Base-by-base conservation (phyloP, 2,329 filamentous ascomycete genomes). In the Aspergillus jensenii region DNA sequence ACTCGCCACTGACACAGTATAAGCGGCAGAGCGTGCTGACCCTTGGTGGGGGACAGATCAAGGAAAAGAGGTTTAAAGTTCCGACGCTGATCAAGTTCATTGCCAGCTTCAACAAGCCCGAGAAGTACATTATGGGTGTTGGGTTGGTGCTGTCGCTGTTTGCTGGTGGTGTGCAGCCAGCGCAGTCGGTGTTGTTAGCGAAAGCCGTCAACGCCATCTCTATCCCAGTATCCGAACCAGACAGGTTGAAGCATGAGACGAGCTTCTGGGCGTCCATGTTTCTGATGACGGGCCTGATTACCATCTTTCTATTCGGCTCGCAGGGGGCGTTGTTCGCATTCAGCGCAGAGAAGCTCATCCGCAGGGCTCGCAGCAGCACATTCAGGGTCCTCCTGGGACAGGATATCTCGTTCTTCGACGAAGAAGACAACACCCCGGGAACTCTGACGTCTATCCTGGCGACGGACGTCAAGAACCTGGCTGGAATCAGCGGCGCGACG, bases 221-320 rank as follows among this genome's bases (percentile, higher is more conserved):
- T 5, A 76, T 87, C 12, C 84, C 80, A 21, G 75, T 78, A 7
- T 72, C 65, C 39, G 80, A 81, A 69, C 84, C 80, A 44, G 71
- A 72, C 33, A 72, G 84, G 48, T 79, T 93, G 50, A 84, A 87
- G 62, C 78, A 82, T 37, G 83, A 92, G 58, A 86, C 88, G 25
- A 85, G 90, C 68, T 96, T 96, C 74, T 96, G 90, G 90, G 87
- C 85, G 56, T 79, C 86, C 65, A 96, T 96, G 91, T 96, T 88
- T 72, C 82, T 92, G 62, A 92, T 95, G 86, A 80, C 96, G 45
- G 91, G 86, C 0, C 69, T 90, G 53, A 84, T 89, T 5, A 84
- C 88, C 67, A 83, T 95, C 58, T 69, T 91, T 43, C 78, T 87
- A 3, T 91, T 89, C 67, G 71, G 81, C 31, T 71, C 78, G 2